A percentile compares a stretch with the other conserved stretches of the same genome.
Conservation (phyloP, 306 rosid species). For the Malus orientalis region DNA sequence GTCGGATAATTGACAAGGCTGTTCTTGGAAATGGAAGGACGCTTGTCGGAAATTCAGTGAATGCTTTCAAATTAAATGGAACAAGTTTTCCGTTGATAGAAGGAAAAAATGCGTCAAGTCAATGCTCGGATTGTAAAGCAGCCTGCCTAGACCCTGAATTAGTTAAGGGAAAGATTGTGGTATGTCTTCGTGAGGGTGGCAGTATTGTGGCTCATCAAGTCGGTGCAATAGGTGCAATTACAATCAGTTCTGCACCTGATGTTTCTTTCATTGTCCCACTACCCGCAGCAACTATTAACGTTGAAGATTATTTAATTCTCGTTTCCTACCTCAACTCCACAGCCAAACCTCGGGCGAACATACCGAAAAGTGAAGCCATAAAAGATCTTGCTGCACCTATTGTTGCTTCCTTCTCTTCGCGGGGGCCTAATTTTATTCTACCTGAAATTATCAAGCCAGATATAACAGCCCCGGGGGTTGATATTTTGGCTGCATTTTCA, state of each 20-base stretch:
- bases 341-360: constrained; percentile 14
- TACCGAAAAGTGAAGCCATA: constrained; percentile 14
- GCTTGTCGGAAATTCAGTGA: neutral
- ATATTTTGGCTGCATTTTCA: constrained; percentile 28
- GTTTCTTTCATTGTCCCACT: neutral
- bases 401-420: constrained; percentile 30
- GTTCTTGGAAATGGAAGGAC: neutral
- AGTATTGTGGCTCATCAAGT: neutral
- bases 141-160: neutral
- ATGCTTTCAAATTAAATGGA: neutral
- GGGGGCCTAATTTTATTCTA: constrained; percentile 17
- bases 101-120: neutral
- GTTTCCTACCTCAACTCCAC: neutral
- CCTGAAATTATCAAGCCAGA: constrained; percentile 25
- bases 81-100: neutral
- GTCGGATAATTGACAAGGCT: neutral
- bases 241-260: neutral
- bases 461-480: constrained; percentile 30
- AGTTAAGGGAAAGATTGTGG: neutral
- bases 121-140: neutral
- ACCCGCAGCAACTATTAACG: neutral
- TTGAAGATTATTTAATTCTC: neutral
- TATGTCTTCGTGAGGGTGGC: neutral
- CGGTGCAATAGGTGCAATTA: neutral
- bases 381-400: constrained; percentile 17